Conservation (phyloP, 768 basidiomycete species). For the Boletus huronensis region DNA sequence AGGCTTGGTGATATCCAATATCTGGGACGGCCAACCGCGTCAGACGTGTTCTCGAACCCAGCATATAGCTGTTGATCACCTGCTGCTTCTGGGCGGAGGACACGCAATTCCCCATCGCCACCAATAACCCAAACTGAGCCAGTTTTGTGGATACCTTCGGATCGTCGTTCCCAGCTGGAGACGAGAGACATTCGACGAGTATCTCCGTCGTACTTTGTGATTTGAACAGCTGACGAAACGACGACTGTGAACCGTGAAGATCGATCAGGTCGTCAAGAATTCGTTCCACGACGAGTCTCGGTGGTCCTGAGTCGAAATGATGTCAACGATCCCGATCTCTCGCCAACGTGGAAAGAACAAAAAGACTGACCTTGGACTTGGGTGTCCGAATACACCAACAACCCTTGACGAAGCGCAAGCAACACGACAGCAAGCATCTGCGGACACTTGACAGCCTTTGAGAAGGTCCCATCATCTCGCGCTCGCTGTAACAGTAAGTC, state of each 20-base stretch:
- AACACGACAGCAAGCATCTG: conserved; percentile 73
- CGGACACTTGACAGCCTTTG: conserved; percentile 49
- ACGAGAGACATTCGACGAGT: conserved; percentile 65
- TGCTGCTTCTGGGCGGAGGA: conserved; percentile 68
- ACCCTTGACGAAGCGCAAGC: conserved; percentile 62
- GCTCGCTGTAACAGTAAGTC: conserved; percentile 62
- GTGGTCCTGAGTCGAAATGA: conserved; percentile 18
- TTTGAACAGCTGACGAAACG: conserved; percentile 71
- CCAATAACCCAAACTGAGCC: conserved; percentile 62
- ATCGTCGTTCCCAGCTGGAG: conserved; percentile 22
- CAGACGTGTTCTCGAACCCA: conserved; percentile 1
- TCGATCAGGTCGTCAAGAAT: conserved; percentile 67
- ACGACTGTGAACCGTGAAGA: conserved; percentile 58
- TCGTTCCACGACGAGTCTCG: conserved; percentile 16
- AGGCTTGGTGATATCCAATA: conserved; percentile 54
- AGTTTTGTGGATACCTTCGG: conserved; percentile 57
- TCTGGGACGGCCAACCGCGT: conserved; percentile 32
- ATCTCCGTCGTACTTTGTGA: conserved; percentile 66
- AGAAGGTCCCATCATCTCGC: neutral
- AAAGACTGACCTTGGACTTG: conserved; percentile 14
- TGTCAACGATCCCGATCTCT: neutral
- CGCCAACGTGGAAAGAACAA: neutral
- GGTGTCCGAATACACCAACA: conserved; percentile 28
- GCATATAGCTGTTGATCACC: conserved; percentile 38
- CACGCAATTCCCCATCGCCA: conserved; percentile 63